These are phyloP conservation scores for Ailanthus altissimus DNA, from an alignment of 345 rosid species.

Conservation along the genomic window DNA sequence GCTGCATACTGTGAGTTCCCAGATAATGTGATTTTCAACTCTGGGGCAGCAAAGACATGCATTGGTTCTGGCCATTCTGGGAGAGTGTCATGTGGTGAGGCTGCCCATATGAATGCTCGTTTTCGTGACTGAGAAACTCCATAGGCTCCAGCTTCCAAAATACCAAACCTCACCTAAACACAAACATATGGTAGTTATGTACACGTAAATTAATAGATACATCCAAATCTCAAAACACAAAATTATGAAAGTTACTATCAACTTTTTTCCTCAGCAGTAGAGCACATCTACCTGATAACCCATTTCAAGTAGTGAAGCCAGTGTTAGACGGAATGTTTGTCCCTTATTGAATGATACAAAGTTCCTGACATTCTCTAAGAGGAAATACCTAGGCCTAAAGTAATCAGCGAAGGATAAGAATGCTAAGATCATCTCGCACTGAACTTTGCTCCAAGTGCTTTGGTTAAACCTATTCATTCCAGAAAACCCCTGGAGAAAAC, in stretches of 20 bases:
- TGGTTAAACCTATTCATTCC: conserved; percentile 82
- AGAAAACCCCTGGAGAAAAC: conserved; percentile 75
- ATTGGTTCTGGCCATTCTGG: conserved; percentile 99
- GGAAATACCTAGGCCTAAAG: conserved; percentile 86
- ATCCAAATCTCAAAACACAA: neutral
- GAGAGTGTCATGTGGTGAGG: conserved; percentile 72
- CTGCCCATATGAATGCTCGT: conserved; percentile 95
- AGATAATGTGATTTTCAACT: conserved; percentile 59
- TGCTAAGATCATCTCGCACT: conserved; percentile 58
- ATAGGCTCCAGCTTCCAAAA: conserved; percentile 90
- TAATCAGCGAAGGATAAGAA: conserved; percentile 77
- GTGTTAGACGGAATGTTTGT: conserved; percentile 76
- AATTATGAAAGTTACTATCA: neutral
- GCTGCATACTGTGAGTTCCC: conserved; percentile 49
- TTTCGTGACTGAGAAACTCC: conserved; percentile 93
- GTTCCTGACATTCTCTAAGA: conserved; percentile 83
- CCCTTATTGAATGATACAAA: conserved; percentile 84
- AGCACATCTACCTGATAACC: conserved; percentile 50
- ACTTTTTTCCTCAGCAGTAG: neutral
- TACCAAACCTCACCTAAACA: conserved; percentile 88
- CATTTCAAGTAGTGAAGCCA: conserved; percentile 66
- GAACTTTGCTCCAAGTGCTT: conserved; percentile 80
- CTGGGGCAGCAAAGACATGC: conserved; percentile 75
- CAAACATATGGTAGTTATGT: conserved; percentile 7
- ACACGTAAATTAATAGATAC: neutral